Base-by-base conservation (phyloP, 208 protist genomes). In the Herpetomonas samuelpessoai region DNA sequence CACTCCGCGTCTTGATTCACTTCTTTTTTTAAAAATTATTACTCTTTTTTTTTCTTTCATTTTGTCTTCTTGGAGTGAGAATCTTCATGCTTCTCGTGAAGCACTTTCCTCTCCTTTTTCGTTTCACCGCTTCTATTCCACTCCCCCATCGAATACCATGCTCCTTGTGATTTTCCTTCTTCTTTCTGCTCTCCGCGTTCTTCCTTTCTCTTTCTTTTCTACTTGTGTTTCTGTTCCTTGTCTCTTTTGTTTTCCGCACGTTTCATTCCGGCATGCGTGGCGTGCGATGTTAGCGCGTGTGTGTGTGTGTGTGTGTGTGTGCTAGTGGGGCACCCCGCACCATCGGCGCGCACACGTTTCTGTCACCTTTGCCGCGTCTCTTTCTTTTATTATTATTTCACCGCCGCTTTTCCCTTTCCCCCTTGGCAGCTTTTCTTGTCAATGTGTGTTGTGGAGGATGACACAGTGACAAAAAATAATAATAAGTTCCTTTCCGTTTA, bases 141-240 rank as follows among this genome's bases (percentile, higher is more conserved):
- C 19, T 49, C 16, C 9, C 45, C n/a, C 25, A 10, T 0, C 16
- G 45, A 21, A 49, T 30, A 27, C 49, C 27, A 9, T 54, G n/a
- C n/a, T n/a, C n/a, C n/a, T n/a, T n/a, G n/a, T n/a, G n/a, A n/a
- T n/a, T n/a, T 49, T 4, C 25, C 19, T 51, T 51, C 46, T 22
- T 9, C 38, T 31, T 49, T 60, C 14, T 49, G 4, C 25, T 28
- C 22, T 60, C 41, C 14, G 46, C 35, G 46, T 49, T 49, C 3
- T 60, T 31, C 49, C 2, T 12, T 48, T 28, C 28, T 45, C 24
- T 14, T 60, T 49, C 50, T 12, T n/a, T 49, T 60, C 7, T 58
- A 38, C n/a, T 47, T 53, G 44, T 63, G 26, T 50, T 28, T 45
- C 22, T 63, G 29, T 61, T 51, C 60, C 50, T 30, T 64, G 63